phyloP scores from a whole-genome alignment of 1,284 basidiomycete genomes.

The Heterobasidion irregulare region DNA sequence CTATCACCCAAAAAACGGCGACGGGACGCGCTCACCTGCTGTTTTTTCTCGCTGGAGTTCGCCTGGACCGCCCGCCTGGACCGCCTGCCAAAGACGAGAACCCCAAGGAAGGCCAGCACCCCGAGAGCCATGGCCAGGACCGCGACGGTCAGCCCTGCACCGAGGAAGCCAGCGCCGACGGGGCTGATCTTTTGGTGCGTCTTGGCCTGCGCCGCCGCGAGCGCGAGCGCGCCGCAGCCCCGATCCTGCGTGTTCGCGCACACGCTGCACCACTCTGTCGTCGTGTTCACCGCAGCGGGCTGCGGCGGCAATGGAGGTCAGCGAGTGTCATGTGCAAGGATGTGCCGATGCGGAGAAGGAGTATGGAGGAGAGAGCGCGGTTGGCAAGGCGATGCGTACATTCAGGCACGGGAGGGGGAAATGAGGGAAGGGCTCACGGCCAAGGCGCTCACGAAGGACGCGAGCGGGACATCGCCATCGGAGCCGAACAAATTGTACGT shows the following conservation, averaged over 20 bases:
- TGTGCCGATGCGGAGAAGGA: too few species aligned
- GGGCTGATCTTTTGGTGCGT: slow-evolving; percentile 35
- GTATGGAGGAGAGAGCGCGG: background rate
- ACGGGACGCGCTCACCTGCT: background rate
- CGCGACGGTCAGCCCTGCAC: slow-evolving; percentile 48
- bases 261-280: slow-evolving; percentile 47
- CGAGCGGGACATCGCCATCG: slow-evolving; percentile 43
- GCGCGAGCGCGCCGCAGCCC: slow-evolving; percentile 44
- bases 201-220: slow-evolving; percentile 21
- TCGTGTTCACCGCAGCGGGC: slow-evolving; percentile 43
- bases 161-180: slow-evolving; percentile 58
- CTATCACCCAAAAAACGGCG: background rate
- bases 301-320: slow-evolving; percentile 13
- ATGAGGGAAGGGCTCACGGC: slow-evolving; percentile 25
- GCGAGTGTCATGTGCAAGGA: background rate
- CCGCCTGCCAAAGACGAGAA: slow-evolving; percentile 28
- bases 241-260: slow-evolving; percentile 48
- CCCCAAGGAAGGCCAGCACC: slow-evolving; percentile 35
- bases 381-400: background rate
- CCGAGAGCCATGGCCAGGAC: slow-evolving; percentile 32
- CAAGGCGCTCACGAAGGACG: slow-evolving; percentile 44
- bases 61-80: background rate
- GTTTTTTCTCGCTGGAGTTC: background rate
- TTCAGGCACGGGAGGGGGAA: background rate
- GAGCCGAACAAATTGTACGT: slow-evolving; percentile 20